A percentile compares a stretch with the other conserved stretches of the same genome.
phyloP scores from a whole-genome alignment of 805 yeast genomes.

The Kluyveromyces nonfermentans region DNA sequence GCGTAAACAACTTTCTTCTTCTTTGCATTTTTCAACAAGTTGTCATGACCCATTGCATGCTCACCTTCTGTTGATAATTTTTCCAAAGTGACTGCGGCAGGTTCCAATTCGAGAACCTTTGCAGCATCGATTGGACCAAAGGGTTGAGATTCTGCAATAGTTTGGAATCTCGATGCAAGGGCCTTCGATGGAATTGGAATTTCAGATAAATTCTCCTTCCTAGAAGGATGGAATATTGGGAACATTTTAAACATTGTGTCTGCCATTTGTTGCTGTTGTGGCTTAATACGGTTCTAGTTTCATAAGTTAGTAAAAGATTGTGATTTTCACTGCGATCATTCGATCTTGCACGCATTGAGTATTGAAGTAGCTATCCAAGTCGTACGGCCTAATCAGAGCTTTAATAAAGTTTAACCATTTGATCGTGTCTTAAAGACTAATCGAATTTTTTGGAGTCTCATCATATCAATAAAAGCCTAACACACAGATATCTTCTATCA shows the following conservation, averaged over 20 bases:
- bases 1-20: conserved; percentile 42
- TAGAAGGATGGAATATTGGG: conserved; percentile 49
- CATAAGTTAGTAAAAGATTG: conserved; percentile 29
- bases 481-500: not conserved
- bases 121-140: conserved; percentile 97
- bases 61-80: conserved; percentile 53
- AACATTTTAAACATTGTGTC: conserved; percentile 66
- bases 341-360: not conserved
- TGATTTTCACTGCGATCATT: not conserved
- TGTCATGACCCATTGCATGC: conserved; percentile 31
- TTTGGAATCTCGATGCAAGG: conserved; percentile 68
- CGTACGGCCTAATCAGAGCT: conserved; percentile 12
- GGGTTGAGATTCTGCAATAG: conserved; percentile 90
- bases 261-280: conserved; percentile 53
- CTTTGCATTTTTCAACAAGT: conserved; percentile 17
- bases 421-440: conserved; percentile 69
- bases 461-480: conserved; percentile 21
- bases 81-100: conserved; percentile 74
- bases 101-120: conserved; percentile 65
- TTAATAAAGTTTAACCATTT: conserved; percentile 40
- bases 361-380: not conserved
- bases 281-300: conserved; percentile 37
- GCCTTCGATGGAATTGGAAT: conserved; percentile 86
- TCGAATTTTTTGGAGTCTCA: conserved; percentile 48
- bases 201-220: conserved; percentile 76